Evolutionary conservation across 2,329 filamentous ascomycete genomes (phyloP).

Genomic region (Pseudocercospora eumusae): DNA sequence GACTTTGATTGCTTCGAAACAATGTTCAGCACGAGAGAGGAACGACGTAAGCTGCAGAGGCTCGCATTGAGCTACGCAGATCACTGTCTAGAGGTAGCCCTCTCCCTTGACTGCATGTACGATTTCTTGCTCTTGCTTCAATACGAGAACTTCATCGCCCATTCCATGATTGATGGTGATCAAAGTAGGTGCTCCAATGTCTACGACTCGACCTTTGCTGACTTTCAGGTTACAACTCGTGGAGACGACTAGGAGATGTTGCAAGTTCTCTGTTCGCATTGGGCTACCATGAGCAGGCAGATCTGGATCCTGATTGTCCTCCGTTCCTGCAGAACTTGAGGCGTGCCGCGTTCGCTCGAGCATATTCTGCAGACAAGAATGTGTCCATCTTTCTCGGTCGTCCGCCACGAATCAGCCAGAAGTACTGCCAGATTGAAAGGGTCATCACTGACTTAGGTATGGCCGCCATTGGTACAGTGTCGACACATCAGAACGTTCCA

Average conservation of each 20-base stretch:
- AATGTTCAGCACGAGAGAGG: conserved; percentile 31
- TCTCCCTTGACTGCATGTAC: conserved; percentile 43
- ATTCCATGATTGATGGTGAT: conserved; percentile 49
- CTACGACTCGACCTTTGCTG: conserved; percentile 14
- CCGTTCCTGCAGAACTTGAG: conserved; percentile 48
- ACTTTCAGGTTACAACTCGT: conserved; percentile 48
- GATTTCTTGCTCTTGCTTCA: conserved; percentile 50
- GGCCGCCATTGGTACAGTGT: neutral
- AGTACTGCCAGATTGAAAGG: conserved; percentile 45
- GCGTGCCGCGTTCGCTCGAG: conserved; percentile 45
- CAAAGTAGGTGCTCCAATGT: conserved; percentile 41
- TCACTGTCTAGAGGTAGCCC: conserved; percentile 42
- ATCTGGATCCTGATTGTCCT: conserved; percentile 37
- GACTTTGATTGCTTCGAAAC: conserved; percentile 39
- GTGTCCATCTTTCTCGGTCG: conserved; percentile 54
- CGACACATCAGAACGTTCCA: neutral
- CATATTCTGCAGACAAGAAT: conserved; percentile 52
- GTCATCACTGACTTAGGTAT: neutral
- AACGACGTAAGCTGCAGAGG: conserved; percentile 37
- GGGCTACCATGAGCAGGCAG: conserved; percentile 50
- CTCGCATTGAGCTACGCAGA: conserved; percentile 32
- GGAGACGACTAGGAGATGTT: conserved; percentile 52
- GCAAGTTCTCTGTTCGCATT: conserved; percentile 51
- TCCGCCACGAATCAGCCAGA: conserved; percentile 46
- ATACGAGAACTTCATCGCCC: conserved; percentile 52